Evolutionary conservation across 768 basidiomycete genomes (phyloP).

Genomic region (Serendipita sp.): DNA sequence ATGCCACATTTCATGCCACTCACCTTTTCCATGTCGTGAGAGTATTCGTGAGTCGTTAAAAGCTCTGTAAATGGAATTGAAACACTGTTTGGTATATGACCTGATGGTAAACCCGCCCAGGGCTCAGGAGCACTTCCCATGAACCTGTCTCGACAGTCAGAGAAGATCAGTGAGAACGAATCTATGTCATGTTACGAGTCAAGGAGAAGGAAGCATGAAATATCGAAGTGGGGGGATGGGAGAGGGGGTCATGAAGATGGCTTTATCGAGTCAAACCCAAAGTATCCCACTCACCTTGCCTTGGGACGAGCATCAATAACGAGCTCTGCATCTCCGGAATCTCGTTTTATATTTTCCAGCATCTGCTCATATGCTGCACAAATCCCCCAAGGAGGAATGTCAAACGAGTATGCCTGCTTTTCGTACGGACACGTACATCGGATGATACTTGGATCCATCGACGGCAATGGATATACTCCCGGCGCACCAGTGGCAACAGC

Average conservation of each 20-base stretch:
- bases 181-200: too few species aligned
- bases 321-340: constrained; percentile 39
- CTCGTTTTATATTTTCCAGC: constrained; percentile 43
- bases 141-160: constrained; percentile 34
- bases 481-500: constrained; percentile 14
- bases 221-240: too few species aligned
- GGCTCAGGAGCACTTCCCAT: constrained; percentile 76
- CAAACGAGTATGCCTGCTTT: too few species aligned
- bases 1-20: too few species aligned
- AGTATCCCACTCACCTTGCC: constrained; percentile 39
- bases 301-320: constrained; percentile 77
- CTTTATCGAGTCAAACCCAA: too few species aligned
- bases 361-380: constrained; percentile 82
- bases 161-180: not conserved
- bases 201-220: too few species aligned
- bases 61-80: constrained; percentile 74
- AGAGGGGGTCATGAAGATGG: too few species aligned
- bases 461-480: constrained; percentile 35
- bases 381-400: too few species aligned
- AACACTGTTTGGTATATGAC: constrained; percentile 79
- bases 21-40: constrained; percentile 20
- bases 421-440: constrained; percentile 43
- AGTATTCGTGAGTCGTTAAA: constrained; percentile 27
- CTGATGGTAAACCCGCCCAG: constrained; percentile 68
- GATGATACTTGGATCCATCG: constrained; percentile 33